Base-by-base conservation (phyloP, 495 filamentous ascomycete species). In the Penicillium flavigenum region DNA sequence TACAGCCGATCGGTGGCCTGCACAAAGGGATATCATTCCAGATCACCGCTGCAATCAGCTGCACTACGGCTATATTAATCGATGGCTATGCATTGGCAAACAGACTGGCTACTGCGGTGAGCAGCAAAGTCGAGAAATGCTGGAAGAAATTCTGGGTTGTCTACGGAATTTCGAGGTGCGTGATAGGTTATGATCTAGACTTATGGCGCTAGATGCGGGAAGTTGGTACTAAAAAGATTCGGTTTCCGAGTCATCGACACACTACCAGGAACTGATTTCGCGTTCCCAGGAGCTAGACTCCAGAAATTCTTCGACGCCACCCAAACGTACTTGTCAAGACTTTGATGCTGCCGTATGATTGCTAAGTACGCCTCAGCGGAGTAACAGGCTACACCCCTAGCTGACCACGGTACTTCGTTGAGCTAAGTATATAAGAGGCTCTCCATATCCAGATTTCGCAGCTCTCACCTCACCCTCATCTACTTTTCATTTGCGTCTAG, bases 1-100 rank as follows among this genome's bases (percentile, higher is more conserved):
- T 47, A 47, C 27, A 16, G 48, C 34, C 19, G 32, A 51, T 51
- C 19, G 39, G 48, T 51, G 17, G 48, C 48, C 19, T 51, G 6
- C 19, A 4, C 0, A 34, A 51, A 51, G 48, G 20, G 20, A 51
- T 51, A 27, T 39, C 12, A 51, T 51, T 51, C 48, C 6, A 51
- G 32, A 51, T 11, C 20, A 39, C 48, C 27, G 34, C 48, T 51
- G 34, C 48, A 51, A 38, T 51, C 16, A 51, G 48, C 48, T 51
- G 24, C 12, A 41, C 22, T 24, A 24, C 22, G 22, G 22, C 22
- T 24, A 24, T 24, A 24, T 24, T 24, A 24, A 4, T 24, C 22
- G 22, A 24, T 4, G 22, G 22, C 22, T 24, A 22, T 24, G 5
- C 14, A 51, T 51, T 51, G 20, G 48, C 19, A 26, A 24, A 51